Evolutionary conservation across 768 basidiomycete species (phyloP), one percentile per base, ranked within the genome.

Genomic region (Mycena vulgaris): DNA sequence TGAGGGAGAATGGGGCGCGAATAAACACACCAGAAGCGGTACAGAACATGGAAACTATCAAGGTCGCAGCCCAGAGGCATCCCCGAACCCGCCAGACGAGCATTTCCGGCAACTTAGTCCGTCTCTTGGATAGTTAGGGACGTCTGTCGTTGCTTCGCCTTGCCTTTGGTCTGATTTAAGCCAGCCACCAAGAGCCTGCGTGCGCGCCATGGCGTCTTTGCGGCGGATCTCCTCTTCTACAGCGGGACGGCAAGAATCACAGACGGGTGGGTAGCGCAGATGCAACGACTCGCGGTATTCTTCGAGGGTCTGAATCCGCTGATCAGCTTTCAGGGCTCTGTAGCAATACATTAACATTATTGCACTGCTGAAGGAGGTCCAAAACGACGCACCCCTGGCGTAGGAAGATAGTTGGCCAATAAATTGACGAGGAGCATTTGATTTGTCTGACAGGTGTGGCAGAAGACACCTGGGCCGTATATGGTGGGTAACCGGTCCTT

Each of bases 381-480:
- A 64, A 21, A 64, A 51, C 47, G 48, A 84, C 92, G 74, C 77
- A 95, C 95, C 68, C 88, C 87, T n/a, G 90, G 88, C 28, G 89
- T 82, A 13, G 96, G 96, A 0, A 97, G 87, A 79, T 97, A 98
- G 75, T 93, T 96, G 19, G 96, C 93, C 35, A 98, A 83, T 63
- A 98, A 88, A 79, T 96, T 95, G 69, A 94, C 84, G 61, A 95
- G 84, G 42, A 98, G 87, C 84, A 90, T 92, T 76, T 98, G 96
- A 80, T 98, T 98, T n/a, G 95, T 94, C 74, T 93, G 91, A 79
- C 97, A 98, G 9, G 89, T 89, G 74, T 93, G 91, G 80, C 96
- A 98, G 82, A 97, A 97, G 10, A 89, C 87, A 1, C 88, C 84
- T 30, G 83, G 85, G 48, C 87, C 83, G 63, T 48, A 48, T 8